Conservation (phyloP, 2,329 filamentous ascomycete species). For the Exophiala spinifera region DNA sequence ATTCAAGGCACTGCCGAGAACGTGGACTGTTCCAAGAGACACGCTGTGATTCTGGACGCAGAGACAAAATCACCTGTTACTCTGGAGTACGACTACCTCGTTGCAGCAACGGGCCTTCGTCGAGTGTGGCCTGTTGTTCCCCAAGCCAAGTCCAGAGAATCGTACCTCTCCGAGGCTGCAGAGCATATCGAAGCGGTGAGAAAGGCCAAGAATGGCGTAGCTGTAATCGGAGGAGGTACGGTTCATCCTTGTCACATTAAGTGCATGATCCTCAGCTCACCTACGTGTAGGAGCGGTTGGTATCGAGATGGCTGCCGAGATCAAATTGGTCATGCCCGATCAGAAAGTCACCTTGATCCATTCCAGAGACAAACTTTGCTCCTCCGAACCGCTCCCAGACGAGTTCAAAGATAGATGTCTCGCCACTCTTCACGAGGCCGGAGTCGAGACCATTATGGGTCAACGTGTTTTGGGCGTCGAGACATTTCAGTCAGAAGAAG, state of each 20-base stretch:
- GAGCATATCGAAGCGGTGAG: slow-evolving; percentile 57
- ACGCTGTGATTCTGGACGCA: slow-evolving; percentile 54
- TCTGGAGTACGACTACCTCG: slow-evolving; percentile 67
- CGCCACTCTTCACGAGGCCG: slow-evolving; percentile 57
- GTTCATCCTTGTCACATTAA: background rate
- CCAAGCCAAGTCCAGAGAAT: slow-evolving; percentile 58
- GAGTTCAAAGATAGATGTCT: slow-evolving; percentile 64
- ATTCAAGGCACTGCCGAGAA: slow-evolving; percentile 63
- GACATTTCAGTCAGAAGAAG: background rate
- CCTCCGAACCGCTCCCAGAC: slow-evolving; percentile 68
- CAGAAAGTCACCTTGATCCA: slow-evolving; percentile 71
- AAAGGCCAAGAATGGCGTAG: slow-evolving; percentile 56
- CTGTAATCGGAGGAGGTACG: slow-evolving; percentile 69
- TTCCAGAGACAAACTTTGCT: slow-evolving; percentile 67
- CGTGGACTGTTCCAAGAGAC: slow-evolving; percentile 60
- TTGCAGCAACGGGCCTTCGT: slow-evolving; percentile 67
- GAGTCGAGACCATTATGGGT: slow-evolving; percentile 63
- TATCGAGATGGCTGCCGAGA: slow-evolving; percentile 76
- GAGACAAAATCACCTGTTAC: slow-evolving; percentile 42
- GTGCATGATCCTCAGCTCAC: background rate
- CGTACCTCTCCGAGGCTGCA: slow-evolving; percentile 61
- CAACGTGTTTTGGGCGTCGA: slow-evolving; percentile 55
- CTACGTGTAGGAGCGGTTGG: slow-evolving; percentile 58
- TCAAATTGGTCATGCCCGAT: slow-evolving; percentile 65
- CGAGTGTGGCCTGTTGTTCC: slow-evolving; percentile 72